Conservation (phyloP, 1,284 basidiomycete species). For the Leucoagaricus sp. region DNA sequence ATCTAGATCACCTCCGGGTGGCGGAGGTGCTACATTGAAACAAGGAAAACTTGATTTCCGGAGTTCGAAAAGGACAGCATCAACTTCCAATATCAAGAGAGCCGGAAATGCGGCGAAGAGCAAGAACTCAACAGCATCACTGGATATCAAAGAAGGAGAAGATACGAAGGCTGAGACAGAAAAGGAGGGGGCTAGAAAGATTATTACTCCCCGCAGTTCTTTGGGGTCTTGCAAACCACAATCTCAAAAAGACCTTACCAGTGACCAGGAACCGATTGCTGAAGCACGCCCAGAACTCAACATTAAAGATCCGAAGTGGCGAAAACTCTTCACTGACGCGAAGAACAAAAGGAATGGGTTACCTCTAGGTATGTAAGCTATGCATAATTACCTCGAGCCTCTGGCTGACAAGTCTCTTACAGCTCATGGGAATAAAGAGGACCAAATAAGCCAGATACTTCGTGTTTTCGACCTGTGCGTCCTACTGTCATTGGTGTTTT, state of each 20-base stretch:
- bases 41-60: slow-evolving; percentile 52
- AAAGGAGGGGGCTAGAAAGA: slow-evolving; percentile 9
- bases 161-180: neutral
- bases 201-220: slow-evolving; percentile 2
- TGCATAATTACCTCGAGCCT: neutral
- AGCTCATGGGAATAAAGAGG: slow-evolving; percentile 69
- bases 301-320: slow-evolving; percentile 53
- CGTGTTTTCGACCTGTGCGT: slow-evolving; percentile 78
- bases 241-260: slow-evolving; percentile 18
- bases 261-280: slow-evolving; percentile 15
- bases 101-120: slow-evolving; percentile 16
- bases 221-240: neutral
- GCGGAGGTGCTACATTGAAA: slow-evolving; percentile 24
- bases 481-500: neutral
- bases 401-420: neutral
- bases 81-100: slow-evolving; percentile 25
- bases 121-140: neutral
- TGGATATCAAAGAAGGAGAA: neutral
- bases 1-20: slow-evolving; percentile 1
- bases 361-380: slow-evolving; percentile 54
- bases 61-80: slow-evolving; percentile 49
- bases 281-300: slow-evolving; percentile 36
- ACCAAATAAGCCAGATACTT: slow-evolving; percentile 69
- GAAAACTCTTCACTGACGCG: slow-evolving; percentile 40
- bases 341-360: slow-evolving; percentile 50